phyloP scores from a whole-genome alignment of 1,284 basidiomycete species.

The Ceratobasidium sp. region DNA sequence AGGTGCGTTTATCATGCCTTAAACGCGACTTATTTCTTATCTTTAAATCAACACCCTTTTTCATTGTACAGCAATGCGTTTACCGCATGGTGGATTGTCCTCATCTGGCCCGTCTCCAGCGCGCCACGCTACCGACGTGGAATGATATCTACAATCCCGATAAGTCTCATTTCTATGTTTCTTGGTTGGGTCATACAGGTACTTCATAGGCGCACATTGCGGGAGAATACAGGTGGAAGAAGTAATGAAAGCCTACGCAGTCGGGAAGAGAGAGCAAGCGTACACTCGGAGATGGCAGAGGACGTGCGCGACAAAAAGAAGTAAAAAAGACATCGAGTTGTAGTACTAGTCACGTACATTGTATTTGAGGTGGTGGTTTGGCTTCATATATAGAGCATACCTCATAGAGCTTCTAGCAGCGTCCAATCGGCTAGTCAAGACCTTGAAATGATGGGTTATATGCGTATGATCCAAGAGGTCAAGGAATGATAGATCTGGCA shows the following conservation, averaged over 20 bases:
- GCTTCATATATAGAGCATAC: no score
- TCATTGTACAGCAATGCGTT: conserved; percentile 17
- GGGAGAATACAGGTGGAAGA: background rate
- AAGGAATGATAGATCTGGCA: no score
- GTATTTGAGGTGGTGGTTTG: no score
- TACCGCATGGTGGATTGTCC: conserved; percentile 33
- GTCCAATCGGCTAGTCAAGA: no score
- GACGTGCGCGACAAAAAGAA: background rate
- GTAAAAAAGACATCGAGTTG: background rate
- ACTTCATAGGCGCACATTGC: background rate
- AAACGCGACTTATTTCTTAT: background rate
- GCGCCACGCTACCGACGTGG: conserved; percentile 40
- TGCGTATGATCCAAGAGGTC: no score
- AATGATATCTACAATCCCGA: conserved; percentile 42
- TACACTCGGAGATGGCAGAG: background rate
- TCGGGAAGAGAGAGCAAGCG: background rate
- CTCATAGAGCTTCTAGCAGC: no score
- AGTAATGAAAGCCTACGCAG: background rate
- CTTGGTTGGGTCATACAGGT: conserved; percentile 30
- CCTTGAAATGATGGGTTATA: no score
- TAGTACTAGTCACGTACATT: no score
- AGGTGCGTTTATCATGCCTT: background rate
- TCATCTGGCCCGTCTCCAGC: conserved; percentile 41
- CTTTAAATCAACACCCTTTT: background rate
- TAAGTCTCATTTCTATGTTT: conserved; percentile 17